A percentile compares a stretch with the other conserved stretches of the same genome.
Evolutionary conservation across 2,329 filamentous ascomycete genomes (phyloP).

Genomic region (Leptographium flavum): DNA sequence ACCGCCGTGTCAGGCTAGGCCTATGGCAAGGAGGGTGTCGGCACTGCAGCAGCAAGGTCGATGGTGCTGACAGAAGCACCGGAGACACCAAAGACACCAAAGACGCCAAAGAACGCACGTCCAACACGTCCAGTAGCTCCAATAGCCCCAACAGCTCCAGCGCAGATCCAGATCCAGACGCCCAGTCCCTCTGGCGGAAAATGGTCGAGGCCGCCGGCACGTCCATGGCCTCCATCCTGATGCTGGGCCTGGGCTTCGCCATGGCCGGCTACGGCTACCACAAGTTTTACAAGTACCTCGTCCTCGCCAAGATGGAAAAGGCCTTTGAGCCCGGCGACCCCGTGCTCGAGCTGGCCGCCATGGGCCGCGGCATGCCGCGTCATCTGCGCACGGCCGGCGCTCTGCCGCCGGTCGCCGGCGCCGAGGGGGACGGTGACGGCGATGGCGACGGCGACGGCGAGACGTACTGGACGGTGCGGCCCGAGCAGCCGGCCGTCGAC

Average conservation of each 20-base stretch:
- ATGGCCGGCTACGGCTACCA: constrained; percentile 66
- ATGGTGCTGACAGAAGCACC: too few species aligned
- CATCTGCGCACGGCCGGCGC: constrained; percentile 11
- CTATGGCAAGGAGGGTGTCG: too few species aligned
- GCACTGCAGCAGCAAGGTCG: too few species aligned
- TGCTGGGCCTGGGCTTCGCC: constrained; percentile 51
- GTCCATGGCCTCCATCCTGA: constrained; percentile 58
- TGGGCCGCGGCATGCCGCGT: constrained; percentile 37
- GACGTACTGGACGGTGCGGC: constrained; percentile 26
- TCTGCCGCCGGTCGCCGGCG: neutral
- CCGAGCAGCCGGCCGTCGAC: constrained; percentile 72
- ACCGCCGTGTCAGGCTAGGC: too few species aligned
- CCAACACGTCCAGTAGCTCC: too few species aligned
- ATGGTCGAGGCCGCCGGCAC: constrained; percentile 65
- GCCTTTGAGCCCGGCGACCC: constrained; percentile 90
- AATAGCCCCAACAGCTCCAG: too few species aligned
- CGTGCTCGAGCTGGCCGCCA: constrained; percentile 65
- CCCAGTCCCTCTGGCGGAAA: constrained; percentile 30
- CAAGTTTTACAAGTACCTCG: constrained; percentile 74
- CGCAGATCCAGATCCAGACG: neutral
- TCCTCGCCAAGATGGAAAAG: constrained; percentile 82
- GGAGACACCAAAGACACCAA: too few species aligned
- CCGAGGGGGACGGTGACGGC: neutral
- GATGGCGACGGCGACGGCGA: constrained; percentile 20
- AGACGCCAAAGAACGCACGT: too few species aligned